A percentile compares a stretch with the other conserved stretches of the same genome.
phyloP scores from a whole-genome alignment of 1,284 basidiomycete species.

The Boletus smithii region DNA sequence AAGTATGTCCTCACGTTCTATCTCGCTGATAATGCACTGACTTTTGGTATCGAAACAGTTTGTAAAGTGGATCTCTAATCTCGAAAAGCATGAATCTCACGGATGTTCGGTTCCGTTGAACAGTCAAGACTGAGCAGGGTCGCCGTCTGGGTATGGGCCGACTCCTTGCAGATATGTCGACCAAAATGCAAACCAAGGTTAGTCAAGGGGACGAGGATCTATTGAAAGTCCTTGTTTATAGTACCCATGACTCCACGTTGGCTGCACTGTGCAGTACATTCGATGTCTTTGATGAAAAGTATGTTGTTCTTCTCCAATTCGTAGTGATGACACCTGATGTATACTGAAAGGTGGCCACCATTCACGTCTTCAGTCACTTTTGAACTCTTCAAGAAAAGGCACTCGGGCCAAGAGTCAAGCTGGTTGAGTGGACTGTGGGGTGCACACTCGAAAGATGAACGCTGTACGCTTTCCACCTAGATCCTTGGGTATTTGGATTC shows the following conservation, averaged over 20 bases:
- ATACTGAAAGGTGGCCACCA: conserved; percentile 61
- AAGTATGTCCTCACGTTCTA: conserved; percentile 37
- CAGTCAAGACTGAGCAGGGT: conserved; percentile 74
- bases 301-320: conserved; percentile 10
- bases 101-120: neutral
- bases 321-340: neutral
- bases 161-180: conserved; percentile 59
- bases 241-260: conserved; percentile 75
- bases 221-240: conserved; percentile 63
- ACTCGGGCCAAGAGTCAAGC: conserved; percentile 19
- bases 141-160: conserved; percentile 75
- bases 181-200: conserved; percentile 59
- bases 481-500: neutral
- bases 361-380: conserved; percentile 73
- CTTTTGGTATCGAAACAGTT: conserved; percentile 16
- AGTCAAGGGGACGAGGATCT: conserved; percentile 44
- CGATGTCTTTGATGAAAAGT: conserved; percentile 76
- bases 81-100: conserved; percentile 3
- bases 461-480: conserved; percentile 38
- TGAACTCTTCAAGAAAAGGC: conserved; percentile 57
- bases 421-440: conserved; percentile 36
- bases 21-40: neutral
- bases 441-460: conserved; percentile 34
- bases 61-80: conserved; percentile 18
- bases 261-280: conserved; percentile 67